phyloP scores from a whole-genome alignment of 2,329 filamentous ascomycete species.

The Aspergillus fumigatiaffinis region DNA sequence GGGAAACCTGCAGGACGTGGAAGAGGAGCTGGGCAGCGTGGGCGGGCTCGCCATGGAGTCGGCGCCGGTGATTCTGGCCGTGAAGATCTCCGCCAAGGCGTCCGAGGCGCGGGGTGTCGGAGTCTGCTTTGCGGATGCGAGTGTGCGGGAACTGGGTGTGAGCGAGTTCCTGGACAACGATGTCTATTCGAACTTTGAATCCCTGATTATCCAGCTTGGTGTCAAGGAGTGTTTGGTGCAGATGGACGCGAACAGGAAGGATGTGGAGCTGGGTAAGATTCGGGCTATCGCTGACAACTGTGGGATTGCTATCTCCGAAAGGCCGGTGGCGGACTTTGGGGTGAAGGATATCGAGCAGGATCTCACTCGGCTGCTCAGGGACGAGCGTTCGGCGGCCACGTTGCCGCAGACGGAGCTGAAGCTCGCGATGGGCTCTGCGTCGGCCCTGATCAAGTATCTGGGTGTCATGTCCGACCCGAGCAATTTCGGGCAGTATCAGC shows the following conservation, averaged over 20 bases:
- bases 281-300: conserved; percentile 87
- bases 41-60: conserved; percentile 65
- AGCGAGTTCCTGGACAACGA: conserved; percentile 99
- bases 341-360: conserved; percentile 95
- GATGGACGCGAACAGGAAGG: conserved; percentile 72
- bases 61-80: conserved; percentile 89
- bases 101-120: conserved; percentile 81
- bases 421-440: conserved; percentile 90
- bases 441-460: conserved; percentile 91
- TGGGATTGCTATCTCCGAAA: conserved; percentile 82
- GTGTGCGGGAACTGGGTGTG: conserved; percentile 88
- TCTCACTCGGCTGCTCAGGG: conserved; percentile 77
- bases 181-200: conserved; percentile 96
- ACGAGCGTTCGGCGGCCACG: conserved; percentile 71
- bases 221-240: conserved; percentile 92
- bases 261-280: conserved; percentile 83
- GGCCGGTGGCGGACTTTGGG: conserved; percentile 71
- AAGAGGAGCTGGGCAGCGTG: conserved; percentile 77
- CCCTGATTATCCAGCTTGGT: conserved; percentile 89
- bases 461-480: conserved; percentile 83
- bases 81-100: conserved; percentile 88
- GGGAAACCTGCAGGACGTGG: conserved; percentile 92
- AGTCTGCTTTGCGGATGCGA: conserved; percentile 96
- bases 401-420: conserved; percentile 90
- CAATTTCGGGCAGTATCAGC: conserved; percentile 94